These are phyloP conservation scores for Gonium pectorale DNA, from an alignment of 139 green algal genomes.

Conservation along the genomic window DNA sequence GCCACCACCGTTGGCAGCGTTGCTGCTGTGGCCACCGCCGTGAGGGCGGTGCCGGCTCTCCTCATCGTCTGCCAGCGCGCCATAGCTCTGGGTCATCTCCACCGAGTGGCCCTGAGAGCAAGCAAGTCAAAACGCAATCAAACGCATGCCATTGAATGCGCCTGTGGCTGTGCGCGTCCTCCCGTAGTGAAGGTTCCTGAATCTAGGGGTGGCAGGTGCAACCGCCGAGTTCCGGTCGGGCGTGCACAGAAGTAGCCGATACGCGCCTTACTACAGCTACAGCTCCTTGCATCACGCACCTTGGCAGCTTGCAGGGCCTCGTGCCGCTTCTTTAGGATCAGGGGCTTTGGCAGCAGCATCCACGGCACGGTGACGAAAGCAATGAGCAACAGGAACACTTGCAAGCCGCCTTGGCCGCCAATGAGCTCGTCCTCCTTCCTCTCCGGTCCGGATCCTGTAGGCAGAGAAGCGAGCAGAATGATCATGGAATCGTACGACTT, in stretches of 20 bases:
- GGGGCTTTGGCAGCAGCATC: conserved; percentile 98
- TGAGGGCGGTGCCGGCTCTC: conserved; percentile 15
- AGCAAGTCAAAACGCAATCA: background rate
- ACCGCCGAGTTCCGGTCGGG: too few species aligned
- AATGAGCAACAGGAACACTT: conserved; percentile 89
- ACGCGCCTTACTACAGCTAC: too few species aligned
- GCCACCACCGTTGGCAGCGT: background rate
- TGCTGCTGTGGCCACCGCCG: background rate
- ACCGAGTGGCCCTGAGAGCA: conserved; percentile 21
- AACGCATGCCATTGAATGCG: too few species aligned
- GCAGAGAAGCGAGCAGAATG: too few species aligned
- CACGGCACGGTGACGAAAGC: conserved; percentile 87
- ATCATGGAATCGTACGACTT: too few species aligned
- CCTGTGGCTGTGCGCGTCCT: too few species aligned
- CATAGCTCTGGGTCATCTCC: conserved; percentile 30
- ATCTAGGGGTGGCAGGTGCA: too few species aligned
- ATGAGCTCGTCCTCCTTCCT: conserved; percentile 62
- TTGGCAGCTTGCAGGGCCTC: conserved; percentile 53
- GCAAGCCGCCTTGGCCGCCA: conserved; percentile 67
- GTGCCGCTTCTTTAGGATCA: conserved; percentile 92
- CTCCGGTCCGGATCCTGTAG: conserved; percentile 7
- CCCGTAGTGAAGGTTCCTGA: too few species aligned
- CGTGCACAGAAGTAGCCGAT: too few species aligned
- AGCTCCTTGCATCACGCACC: too few species aligned
- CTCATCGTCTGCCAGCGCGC: conserved; percentile 21